Base-by-base conservation (phyloP, 2,329 filamentous ascomycete genomes). In the Monilinia laxa region DNA sequence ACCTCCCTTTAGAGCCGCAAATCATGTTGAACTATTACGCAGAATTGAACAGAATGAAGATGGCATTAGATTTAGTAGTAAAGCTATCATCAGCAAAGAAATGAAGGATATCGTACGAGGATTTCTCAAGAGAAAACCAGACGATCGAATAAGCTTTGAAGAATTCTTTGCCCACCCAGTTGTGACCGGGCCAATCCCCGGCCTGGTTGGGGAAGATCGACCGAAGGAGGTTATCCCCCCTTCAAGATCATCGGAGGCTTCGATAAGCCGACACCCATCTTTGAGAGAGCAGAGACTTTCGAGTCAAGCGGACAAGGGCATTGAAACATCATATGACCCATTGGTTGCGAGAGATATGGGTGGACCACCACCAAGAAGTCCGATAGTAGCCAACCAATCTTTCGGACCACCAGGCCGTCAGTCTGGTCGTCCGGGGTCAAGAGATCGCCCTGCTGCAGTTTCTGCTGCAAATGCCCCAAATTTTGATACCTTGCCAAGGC, bases 11-110 rank as follows among this genome's bases (percentile, higher is more conserved):
- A 85, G 92, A 71, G 95, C 95, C 42, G 87, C 87, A 65, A 98
- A 99, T 76, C 95, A 99, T 75, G 93, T 99, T 52, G 95, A 99
- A 77, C 81, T 99, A 47, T 84, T 98, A 54, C 87, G 92, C 69
- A 95, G 91, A 80, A 99, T 99, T 71, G 94, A 98, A 77, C 89
- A 89, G 68, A 88, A 90, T 23, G 90, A 96, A 70, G 94, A 98
- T 76, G 83, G 86, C 69, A 96, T 98, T 78, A 87, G 85, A 70
- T 98, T 98, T 72, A 87, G 90, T 0, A 86, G 87, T 72, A 90
- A 93, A 60, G 85, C 87, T 42, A 81, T 85, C 59, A 86, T 91
- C 68, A 94, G 87, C 71, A 79, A 88, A 58, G 89, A 90, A 12
- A 87, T 97, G 80, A 97, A 96, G 78, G 82, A 84, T 28, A 81